Base-by-base conservation (phyloP, 2,329 filamentous ascomycete genomes). In the Dothidotthia symphoricarpi region DNA sequence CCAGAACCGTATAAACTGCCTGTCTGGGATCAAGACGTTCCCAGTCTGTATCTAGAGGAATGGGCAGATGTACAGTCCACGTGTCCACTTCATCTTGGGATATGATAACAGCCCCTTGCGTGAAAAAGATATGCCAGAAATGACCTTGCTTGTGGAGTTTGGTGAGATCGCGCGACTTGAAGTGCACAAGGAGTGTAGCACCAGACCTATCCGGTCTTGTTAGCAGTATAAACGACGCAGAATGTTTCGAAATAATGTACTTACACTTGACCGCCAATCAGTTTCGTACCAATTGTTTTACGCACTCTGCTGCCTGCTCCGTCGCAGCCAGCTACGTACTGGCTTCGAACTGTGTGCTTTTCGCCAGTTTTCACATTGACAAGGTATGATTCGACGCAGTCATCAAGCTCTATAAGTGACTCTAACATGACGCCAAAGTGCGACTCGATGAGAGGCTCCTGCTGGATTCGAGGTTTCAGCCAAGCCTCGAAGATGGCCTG, bases 71-170 rank as follows among this genome's bases (percentile, higher is more conserved):
- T 1, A 46, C 46, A 1, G 65, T 68, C 43, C 53, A 68, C 6
- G 59, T 67, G 33, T 66, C 60, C 12, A 47, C 48, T 26, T 59
- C 60, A 24, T 66, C 58, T 40, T 66, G 60, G 16, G 54, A 47
- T 16, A 67, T 41, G 15, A 67, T 43, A 16, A 52, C 46, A 7
- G 49, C 53, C 8, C 51, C 51, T 15, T 39, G 35, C 2, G 41
- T 41, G 32, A 53, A 49, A 39, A 64, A 66, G 11, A 55, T 51
- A 36, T 64, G 63, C 63, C 63, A 66, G 34, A 61, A 64, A 11
- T 52, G 52, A 12, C 59, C 57, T 16, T 57, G 53, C 15, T 37
- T 36, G 15, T 53, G 57, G 2, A 53, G 28, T 3, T 40, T 30
- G 3, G 49, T 43, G 6, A 66, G 51, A 28, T 64, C 51, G 17